Evolutionary conservation across 169 alveolate species (phyloP), one percentile per base, ranked within the genome.

Genomic region (Eimeria maxima): DNA sequence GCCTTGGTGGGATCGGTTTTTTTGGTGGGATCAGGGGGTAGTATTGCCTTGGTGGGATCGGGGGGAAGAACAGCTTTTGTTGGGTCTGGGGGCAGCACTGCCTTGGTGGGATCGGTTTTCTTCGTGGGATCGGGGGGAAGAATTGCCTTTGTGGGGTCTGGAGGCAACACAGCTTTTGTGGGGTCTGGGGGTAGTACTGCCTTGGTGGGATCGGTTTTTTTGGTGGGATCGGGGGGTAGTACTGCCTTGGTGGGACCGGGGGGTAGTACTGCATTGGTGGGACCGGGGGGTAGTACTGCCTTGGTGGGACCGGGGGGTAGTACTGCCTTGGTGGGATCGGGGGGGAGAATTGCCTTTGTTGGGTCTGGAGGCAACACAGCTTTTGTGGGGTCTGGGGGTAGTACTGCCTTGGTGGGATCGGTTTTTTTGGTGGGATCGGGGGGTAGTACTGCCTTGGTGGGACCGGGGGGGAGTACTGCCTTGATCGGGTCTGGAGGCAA

Each of bases 51-150:
- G 5, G 90, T 81, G 45, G 90, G 90, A 50, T 81, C 90, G n/a
- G 90, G 90, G 42, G 90, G 90, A 6, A 81, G 69, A 6, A 50
- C 71, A 22, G 90, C 90, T n/a, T 81, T 81, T 18, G 90, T 81
- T 44, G 90, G 90, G 29, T 81, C 90, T 4, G 90, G 90, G 33
- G 90, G 71, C 5, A 81, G 73, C 14, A 50, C 67, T 45, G 90
- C 90, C 44, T 81, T 45, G 10, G 90, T 81, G 71, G 90, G 90
- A 81, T 81, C 90, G 24, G 90, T 42, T 5, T 69, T 73, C 20
- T 81, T 81, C n/a, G 90, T 81, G 71, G 90, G 90, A 22, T 50
- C 90, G 24, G 90, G 90, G 71, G 90, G 90, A 18, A 80, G 69
- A 6, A 47, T 71, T 7, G 90, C 90, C 22, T 80, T 44, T 3